A percentile compares a stretch with the other conserved stretches of the same genome.
These are phyloP conservation scores for Aspergillus vadensis DNA, from an alignment of 2,329 filamentous ascomycete species.

Conservation along the genomic window DNA sequence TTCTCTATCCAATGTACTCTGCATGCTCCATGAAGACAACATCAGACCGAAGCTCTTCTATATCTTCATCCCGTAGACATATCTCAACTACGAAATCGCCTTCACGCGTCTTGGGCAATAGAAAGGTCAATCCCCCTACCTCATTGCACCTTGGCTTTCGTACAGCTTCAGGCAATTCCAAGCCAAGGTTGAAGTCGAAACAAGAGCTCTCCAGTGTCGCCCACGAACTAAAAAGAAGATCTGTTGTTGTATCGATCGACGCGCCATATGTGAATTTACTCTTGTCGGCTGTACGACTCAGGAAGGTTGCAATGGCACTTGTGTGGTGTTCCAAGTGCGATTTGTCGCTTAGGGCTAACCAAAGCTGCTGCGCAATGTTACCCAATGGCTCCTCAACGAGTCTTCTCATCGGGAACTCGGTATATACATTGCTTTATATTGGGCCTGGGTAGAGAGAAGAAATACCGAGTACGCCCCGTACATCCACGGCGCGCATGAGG, in stretches of 20 bases:
- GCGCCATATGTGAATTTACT: slow-evolving; percentile 26
- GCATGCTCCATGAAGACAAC: too few relatives aligned
- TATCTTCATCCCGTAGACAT: slow-evolving; percentile 52
- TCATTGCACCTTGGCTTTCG: slow-evolving; percentile 51
- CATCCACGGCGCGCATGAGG: too few relatives aligned
- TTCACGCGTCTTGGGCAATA: slow-evolving; percentile 49
- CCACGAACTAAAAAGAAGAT: slow-evolving; percentile 60
- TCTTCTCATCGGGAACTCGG: too few relatives aligned
- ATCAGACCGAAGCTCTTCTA: too few relatives aligned
- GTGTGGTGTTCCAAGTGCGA: slow-evolving; percentile 21
- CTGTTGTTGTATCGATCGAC: slow-evolving; percentile 40
- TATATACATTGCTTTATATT: too few relatives aligned
- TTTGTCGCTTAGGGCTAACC: too few relatives aligned
- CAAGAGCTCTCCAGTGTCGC: slow-evolving; percentile 49
- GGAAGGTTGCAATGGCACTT: slow-evolving; percentile 46
- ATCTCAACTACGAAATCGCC: slow-evolving; percentile 50
- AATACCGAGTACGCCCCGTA: too few relatives aligned
- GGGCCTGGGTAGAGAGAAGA: too few relatives aligned
- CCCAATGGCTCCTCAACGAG: too few relatives aligned
- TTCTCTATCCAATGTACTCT: too few relatives aligned
- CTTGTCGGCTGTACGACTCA: slow-evolving; percentile 40
- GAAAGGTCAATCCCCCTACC: slow-evolving; percentile 53
- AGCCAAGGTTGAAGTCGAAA: slow-evolving; percentile 48
- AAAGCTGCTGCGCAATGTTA: too few relatives aligned
- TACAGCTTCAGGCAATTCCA: slow-evolving; percentile 53